These are phyloP conservation scores for Leishmania braziliensis DNA, from an alignment of 208 protist genomes.

Conservation along the genomic window DNA sequence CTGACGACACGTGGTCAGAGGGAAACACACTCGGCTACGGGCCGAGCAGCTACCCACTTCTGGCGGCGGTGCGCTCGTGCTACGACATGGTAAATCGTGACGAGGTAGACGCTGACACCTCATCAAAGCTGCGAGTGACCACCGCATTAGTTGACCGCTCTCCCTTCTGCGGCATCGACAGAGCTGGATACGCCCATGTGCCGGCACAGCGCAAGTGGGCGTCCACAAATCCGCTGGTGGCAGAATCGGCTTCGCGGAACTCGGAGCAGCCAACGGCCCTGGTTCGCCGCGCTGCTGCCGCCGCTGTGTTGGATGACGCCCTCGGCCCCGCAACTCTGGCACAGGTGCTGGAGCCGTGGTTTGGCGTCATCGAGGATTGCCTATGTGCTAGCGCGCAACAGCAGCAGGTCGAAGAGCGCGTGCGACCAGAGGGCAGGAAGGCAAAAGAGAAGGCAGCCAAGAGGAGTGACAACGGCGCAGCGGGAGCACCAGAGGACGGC, in stretches of 20 bases:
- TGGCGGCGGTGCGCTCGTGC: conserved; percentile 28
- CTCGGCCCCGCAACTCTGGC: conserved; percentile 21
- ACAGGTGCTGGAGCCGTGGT: conserved; percentile 31
- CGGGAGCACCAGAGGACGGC: background rate
- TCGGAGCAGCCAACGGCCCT: background rate
- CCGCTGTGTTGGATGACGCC: conserved; percentile 20
- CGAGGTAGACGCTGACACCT: background rate
- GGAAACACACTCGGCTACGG: conserved; percentile 63
- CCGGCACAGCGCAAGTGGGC: conserved; percentile 30
- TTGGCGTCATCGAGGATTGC: conserved; percentile 28
- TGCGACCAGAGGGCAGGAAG: background rate
- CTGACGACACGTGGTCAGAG: conserved; percentile 48
- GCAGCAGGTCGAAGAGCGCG: background rate
- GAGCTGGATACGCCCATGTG: conserved; percentile 18
- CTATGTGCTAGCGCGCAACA: conserved; percentile 5
- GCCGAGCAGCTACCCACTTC: conserved; percentile 49
- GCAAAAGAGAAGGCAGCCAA: background rate
- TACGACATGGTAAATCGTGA: conserved; percentile 14
- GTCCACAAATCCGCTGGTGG: background rate
- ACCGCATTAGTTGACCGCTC: conserved; percentile 10
- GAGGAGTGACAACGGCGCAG: background rate
- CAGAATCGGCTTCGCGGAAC: background rate
- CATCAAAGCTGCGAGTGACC: background rate
- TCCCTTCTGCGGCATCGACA: conserved; percentile 34
- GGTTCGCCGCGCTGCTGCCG: conserved; percentile 20